Evolutionary conservation across 1,284 basidiomycete genomes (phyloP).

Genomic region (Puccinia coronata): DNA sequence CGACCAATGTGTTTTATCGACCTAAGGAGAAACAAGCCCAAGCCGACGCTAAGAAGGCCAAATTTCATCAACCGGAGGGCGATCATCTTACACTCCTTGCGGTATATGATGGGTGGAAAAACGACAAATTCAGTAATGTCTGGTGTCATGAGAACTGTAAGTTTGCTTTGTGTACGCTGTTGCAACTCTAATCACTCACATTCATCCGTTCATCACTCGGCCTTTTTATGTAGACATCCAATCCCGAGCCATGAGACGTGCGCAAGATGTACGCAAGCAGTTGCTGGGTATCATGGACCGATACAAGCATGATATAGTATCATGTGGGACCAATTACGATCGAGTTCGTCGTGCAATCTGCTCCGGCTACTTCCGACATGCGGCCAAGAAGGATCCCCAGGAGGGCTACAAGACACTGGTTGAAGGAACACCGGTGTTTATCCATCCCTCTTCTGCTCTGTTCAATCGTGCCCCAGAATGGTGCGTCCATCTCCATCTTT

Average conservation of each 20-base stretch:
- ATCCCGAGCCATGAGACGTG: conserved; percentile 92
- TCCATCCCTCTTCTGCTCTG: conserved; percentile 93
- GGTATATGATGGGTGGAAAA: conserved; percentile 98
- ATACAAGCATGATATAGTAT: conserved; percentile 94
- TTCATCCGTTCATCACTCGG: not conserved
- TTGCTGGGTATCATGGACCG: conserved; percentile 98
- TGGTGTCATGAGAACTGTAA: conserved; percentile 50
- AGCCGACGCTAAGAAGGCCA: conserved; percentile 97
- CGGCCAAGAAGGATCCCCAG: conserved; percentile 85
- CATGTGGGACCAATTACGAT: conserved; percentile 88
- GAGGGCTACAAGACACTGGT: conserved; percentile 85
- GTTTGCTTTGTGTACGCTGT: not conserved
- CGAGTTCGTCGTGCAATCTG: conserved; percentile 91
- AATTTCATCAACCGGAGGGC: conserved; percentile 94
- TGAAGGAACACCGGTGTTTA: conserved; percentile 91
- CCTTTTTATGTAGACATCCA: conserved; percentile 67
- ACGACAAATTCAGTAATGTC: conserved; percentile 74
- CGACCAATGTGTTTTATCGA: conserved; percentile 94
- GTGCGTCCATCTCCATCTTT: conserved; percentile 55
- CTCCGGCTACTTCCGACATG: conserved; percentile 92
- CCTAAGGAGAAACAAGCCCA: conserved; percentile 99
- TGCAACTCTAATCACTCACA: not conserved
- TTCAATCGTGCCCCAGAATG: conserved; percentile 89
- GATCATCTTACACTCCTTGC: conserved; percentile 92
- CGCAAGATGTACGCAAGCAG: conserved; percentile 96